Evolutionary conservation across 2,329 filamentous ascomycete species (phyloP), one percentile per base, ranked within the genome.

Genomic region (Diaporthe sp.): DNA sequence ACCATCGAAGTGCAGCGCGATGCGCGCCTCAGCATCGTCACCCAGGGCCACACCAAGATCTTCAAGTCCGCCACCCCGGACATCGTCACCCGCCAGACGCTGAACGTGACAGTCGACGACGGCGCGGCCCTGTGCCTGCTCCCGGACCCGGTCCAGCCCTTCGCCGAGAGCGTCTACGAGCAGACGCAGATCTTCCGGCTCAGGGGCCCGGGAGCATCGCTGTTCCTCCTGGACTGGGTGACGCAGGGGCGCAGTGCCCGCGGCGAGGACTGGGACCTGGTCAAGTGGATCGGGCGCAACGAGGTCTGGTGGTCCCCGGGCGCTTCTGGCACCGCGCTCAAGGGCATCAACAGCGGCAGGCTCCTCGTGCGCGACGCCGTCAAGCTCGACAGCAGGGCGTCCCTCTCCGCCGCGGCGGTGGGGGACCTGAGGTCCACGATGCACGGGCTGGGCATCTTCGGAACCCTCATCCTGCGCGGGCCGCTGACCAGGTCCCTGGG

Each of bases 181-280:
- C 97, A 98, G 84, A 89, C 87, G 22, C 97, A 98, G 83, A 89
- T 91, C 28, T 98, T 98, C 83, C 89, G 89, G 47, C 83, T 93
- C 68, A 86, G 86, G 67, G 82, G 81, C 10, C 84, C 86, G 12
- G 83, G 80, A 8, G 90, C 87, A 78, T 92, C 93, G 54, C 84
- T 98, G 19, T 97, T 95, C 81, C 88, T 97, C 2, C 86, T 98
- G 60, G 97, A 99, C 83, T 99, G 97, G 97, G 95, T 98, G 9
- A 97, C 92, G 2, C 94, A 96, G 80, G 97, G 97, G 10, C 91
- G 97, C 25, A 91, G 89, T 6, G 96, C 97, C 6, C 90, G 94
- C 61, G 96, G 95, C 33, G 97, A 99, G 84, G 89, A 95, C 77
- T 99, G 97, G 97, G 92, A 92, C 78, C 92, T 98, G 76, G 86